Base-by-base conservation (phyloP, 257 asterid genomes). In the Petrea volubilis region DNA sequence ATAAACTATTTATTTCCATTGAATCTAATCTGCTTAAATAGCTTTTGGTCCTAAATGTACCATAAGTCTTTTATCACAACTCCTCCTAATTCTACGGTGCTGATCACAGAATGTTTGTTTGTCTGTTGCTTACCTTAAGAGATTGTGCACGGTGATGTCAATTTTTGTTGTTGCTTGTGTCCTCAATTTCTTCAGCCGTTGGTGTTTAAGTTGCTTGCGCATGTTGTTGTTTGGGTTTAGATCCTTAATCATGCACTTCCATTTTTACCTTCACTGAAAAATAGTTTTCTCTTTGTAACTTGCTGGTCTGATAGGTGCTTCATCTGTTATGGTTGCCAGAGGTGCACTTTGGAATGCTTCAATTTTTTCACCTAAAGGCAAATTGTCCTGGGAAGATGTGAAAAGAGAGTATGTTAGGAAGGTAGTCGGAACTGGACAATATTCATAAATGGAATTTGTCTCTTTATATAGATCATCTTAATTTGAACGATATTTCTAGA, bases 341-440 rank as follows among this genome's bases (percentile, higher is more conserved):
- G 98, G 97, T 44, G 98, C 98, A 44, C 87, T 93, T 66, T 93
- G 98, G 98, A 91, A 93, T 86, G 97, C 92, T 72, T 93, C 98
- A 41, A 78, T 93, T 29, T 93, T 93, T 76, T 89, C 93, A 58
- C 90, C 96, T 17, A 68, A 80, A 73, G 96, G 94, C 21, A 89
- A 87, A 75, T 25, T 86, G 71, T 92, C 94, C 7, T 82, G 90
- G 89, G 96, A 87, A 82, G 94, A 79, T 6, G 87, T 93, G 68
- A 93, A 89, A 84, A 81, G 75, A 60, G 97, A 86, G 85, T 91
- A 87, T 51, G 71, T 91, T 53, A 86, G 93, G 78, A 89, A 93
- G 97, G 98, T 93, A 88, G 64, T 51, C 49, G 47, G 50, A 55
- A 61, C 69, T 50, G 20, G 20, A 27, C 59, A 27, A 27, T 28